phyloP scores from a whole-genome alignment of 2,329 filamentous ascomycete species.

The Fusarium dlaminii region DNA sequence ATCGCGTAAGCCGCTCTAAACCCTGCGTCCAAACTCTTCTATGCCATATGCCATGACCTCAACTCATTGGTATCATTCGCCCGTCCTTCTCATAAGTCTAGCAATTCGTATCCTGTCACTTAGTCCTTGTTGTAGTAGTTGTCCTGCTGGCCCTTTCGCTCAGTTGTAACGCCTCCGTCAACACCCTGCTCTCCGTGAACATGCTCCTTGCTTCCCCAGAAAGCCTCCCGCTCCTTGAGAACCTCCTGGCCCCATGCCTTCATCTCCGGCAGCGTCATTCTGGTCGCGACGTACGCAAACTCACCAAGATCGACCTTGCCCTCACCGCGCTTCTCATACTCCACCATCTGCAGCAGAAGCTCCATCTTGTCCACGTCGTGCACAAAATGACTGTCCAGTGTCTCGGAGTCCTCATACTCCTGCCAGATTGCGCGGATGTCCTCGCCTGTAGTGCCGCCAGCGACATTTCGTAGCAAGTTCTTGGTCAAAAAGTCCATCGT shows the following conservation, averaged over 20 bases:
- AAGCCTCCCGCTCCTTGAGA: constrained; percentile 76
- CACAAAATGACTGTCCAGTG: constrained; percentile 86
- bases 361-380: constrained; percentile 99
- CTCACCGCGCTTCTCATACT: constrained; percentile 83
- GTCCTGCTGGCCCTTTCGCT: constrained; percentile 55
- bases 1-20: constrained; percentile 7
- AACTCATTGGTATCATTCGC: constrained; percentile 27
- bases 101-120: not conserved
- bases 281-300: constrained; percentile 81
- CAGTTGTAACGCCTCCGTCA: constrained; percentile 48
- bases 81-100: not conserved
- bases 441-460: constrained; percentile 72
- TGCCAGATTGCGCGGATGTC: constrained; percentile 87
- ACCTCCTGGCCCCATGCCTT: constrained; percentile 82
- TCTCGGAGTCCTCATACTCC: constrained; percentile 91
- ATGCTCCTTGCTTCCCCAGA: constrained; percentile 70
- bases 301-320: constrained; percentile 81
- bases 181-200: constrained; percentile 58
- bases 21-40: not conserved
- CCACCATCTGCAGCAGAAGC: constrained; percentile 91
- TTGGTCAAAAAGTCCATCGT: constrained; percentile 93
- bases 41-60: constrained; percentile 11
- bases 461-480: constrained; percentile 76
- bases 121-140: constrained; percentile 57
- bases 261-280: constrained; percentile 80